Conservation (phyloP, 2,329 filamentous ascomycete genomes). For the Alternaria angustiovoidea region DNA sequence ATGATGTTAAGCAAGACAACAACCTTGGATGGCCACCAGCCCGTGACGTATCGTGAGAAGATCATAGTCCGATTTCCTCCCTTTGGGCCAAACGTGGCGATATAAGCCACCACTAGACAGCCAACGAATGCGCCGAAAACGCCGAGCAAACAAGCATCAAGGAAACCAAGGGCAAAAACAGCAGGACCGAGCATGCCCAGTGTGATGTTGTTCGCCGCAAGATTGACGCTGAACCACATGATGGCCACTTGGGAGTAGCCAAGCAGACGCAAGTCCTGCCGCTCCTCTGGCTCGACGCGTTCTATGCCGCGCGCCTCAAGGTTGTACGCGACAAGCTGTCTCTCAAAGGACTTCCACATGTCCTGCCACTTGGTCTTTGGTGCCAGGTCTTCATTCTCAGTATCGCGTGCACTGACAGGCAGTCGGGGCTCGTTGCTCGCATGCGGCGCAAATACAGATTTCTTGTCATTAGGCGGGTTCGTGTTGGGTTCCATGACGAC, state of each 20-base stretch:
- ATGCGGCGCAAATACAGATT: conserved; percentile 32
- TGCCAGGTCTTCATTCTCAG: background rate
- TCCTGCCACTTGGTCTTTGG: conserved; percentile 23
- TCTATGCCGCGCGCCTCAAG: conserved; percentile 68
- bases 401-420: conserved; percentile 25
- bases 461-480: conserved; percentile 20
- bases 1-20: conserved; percentile 70
- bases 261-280: conserved; percentile 60
- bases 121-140: conserved; percentile 67
- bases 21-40: conserved; percentile 71
- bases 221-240: conserved; percentile 69
- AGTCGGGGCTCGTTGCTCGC: conserved; percentile 19
- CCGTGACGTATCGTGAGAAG: conserved; percentile 66
- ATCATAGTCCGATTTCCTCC: conserved; percentile 70
- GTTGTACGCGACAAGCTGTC: conserved; percentile 59
- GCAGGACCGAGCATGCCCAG: conserved; percentile 70
- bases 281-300: conserved; percentile 63
- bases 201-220: conserved; percentile 70
- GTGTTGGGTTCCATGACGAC: conserved; percentile 29
- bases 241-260: conserved; percentile 65
- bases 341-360: conserved; percentile 49
- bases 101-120: conserved; percentile 64
- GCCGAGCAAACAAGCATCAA: conserved; percentile 64
- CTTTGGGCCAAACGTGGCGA: conserved; percentile 68
- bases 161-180: conserved; percentile 66